phyloP scores from a whole-genome alignment of 2,329 filamentous ascomycete genomes.

The Ceratocystis papillata region DNA sequence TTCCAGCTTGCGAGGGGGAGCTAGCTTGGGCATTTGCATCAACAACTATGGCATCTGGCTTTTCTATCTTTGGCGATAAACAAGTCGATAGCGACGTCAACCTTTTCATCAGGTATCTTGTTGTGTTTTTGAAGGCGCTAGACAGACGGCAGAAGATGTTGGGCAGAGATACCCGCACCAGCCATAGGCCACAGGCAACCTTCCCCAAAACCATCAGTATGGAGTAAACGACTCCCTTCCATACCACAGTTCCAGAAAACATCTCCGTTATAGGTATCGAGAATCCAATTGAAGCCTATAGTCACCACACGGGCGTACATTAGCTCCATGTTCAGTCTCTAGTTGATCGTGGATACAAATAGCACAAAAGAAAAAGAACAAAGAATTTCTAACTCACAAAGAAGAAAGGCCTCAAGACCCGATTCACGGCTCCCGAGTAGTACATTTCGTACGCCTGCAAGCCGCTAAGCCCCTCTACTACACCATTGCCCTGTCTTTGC shows the following conservation, averaged over 20 bases:
- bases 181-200: conserved; percentile 49
- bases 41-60: background rate
- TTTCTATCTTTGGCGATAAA: background rate
- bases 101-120: background rate
- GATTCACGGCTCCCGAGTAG: background rate
- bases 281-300: conserved; percentile 14
- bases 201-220: conserved; percentile 58
- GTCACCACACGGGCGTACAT: background rate
- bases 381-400: conserved; percentile 13
- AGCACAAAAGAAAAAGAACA: background rate
- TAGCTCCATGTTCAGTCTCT: background rate
- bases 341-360: background rate
- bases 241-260: conserved; percentile 53
- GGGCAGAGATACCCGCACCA: conserved; percentile 32
- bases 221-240: conserved; percentile 63
- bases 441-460: conserved; percentile 3
- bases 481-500: background rate
- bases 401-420: conserved; percentile 15
- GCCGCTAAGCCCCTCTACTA: background rate
- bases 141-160: background rate
- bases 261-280: conserved; percentile 58
- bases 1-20: background rate
- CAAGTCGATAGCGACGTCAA: background rate
- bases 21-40: background rate
- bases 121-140: background rate